These are phyloP conservation scores for Rusavskia elegans DNA, from an alignment of 495 filamentous ascomycete genomes.

Conservation along the genomic window DNA sequence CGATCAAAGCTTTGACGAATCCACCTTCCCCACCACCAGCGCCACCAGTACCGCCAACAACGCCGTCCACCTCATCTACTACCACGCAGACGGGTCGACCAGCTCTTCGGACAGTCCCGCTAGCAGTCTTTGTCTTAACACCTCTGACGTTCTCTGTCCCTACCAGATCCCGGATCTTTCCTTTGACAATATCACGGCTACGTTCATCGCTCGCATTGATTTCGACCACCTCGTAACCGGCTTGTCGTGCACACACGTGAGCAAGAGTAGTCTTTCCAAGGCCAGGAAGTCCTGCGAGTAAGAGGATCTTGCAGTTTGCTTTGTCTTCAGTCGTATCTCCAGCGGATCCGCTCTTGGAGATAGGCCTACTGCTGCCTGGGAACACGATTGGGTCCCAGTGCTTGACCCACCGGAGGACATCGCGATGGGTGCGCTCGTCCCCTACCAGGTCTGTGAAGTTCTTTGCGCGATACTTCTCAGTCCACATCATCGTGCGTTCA, in stretches of 20 bases:
- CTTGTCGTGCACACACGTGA: conserved; percentile 88
- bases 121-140: conserved; percentile 46
- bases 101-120: conserved; percentile 51
- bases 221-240: conserved; percentile 86
- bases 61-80: conserved; percentile 93
- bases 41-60: conserved; percentile 59
- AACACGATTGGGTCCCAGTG: conserved; percentile 88
- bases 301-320: conserved; percentile 66
- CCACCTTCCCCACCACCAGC: conserved; percentile 61
- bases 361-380: conserved; percentile 47
- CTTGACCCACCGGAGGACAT: conserved; percentile 87
- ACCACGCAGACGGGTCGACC: conserved; percentile 82
- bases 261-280: conserved; percentile 93
- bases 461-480: conserved; percentile 79
- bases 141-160: conserved; percentile 86
- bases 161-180: conserved; percentile 71
- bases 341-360: conserved; percentile 21
- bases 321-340: conserved; percentile 43
- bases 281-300: conserved; percentile 81
- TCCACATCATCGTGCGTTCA: conserved; percentile 50
- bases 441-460: conserved; percentile 88
- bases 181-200: conserved; percentile 66
- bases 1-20: conserved; percentile 88
- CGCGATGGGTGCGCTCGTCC: conserved; percentile 84
- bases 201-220: conserved; percentile 77